Evolutionary conservation across 2,329 filamentous ascomycete genomes (phyloP), one percentile per base, ranked within the genome.

Genomic region (Verticillium klebahnii): DNA sequence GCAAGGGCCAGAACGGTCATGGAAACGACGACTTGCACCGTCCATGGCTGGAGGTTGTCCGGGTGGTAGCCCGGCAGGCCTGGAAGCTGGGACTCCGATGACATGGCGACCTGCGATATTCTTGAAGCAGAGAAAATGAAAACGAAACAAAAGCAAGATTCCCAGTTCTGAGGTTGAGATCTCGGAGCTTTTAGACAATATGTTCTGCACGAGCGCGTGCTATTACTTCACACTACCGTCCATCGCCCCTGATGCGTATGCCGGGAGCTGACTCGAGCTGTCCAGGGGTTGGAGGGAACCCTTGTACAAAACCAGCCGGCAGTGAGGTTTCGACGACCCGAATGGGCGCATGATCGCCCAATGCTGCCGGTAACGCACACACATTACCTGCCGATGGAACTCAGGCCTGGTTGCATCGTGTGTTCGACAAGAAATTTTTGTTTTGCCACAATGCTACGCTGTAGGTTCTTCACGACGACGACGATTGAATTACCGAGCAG

Each of bases 41-140:
- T 72, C 79, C 79, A 81, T 69, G 74, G 74, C 66, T 80, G 78
- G 25, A 80, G 69, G 63, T 74, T 72, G 56, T 74, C 61, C 2
- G 72, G 63, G 40, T 76, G 56, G 61, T 67, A 78, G 73, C 66
- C 75, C 66, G 34, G 61, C n/a, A 73, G 60, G 9, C 71, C 70
- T 14, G 68, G 71, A 5, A 64, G 55, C 40, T 62, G 62, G 6
- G 63, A 67, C 50, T 52, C 19, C n/a, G 45, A 52, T 52, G 45
- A 52, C 45, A 52, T 52, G 45, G 8, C 45, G 45, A 29, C 6
- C n/a, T 52, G 45, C 19, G 45, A 19, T 23, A 52, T 23, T n/a
- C 19, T 52, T 52, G 45, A 52, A 52, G 45, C 45, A 19, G 23
- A 52, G 45, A 23, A 19, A 7, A 17, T 52, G 45, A 23, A 19